phyloP scores from a whole-genome alignment of 2,329 filamentous ascomycete genomes.

The Calonectria pseudoturangicola region DNA sequence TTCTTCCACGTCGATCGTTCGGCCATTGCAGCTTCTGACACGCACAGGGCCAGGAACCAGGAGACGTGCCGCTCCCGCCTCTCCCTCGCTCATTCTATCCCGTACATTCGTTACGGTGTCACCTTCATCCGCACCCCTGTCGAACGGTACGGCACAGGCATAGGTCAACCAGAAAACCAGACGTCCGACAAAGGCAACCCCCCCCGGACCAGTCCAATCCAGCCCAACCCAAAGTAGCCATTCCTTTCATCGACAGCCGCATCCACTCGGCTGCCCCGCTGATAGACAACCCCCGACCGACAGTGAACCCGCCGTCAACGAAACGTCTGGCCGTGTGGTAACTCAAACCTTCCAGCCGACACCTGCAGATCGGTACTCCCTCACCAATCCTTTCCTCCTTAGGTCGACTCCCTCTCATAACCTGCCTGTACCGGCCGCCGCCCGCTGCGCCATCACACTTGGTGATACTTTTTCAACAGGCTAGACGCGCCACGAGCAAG shows the following conservation, averaged over 20 bases:
- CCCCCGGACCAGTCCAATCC: conserved; percentile 47
- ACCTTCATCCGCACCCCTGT: conserved; percentile 36
- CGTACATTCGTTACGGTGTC: conserved; percentile 29
- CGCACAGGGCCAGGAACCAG: conserved; percentile 28
- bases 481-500: conserved; percentile 38
- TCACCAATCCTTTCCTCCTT: conserved; percentile 41
- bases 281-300: conserved; percentile 45
- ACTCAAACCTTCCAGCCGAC: conserved; percentile 45
- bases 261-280: conserved; percentile 53
- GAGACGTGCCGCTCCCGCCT: conserved; percentile 26
- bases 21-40: conserved; percentile 20
- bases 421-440: conserved; percentile 39
- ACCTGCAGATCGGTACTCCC: conserved; percentile 48
- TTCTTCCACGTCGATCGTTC: conserved; percentile 9
- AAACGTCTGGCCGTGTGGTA: conserved; percentile 32
- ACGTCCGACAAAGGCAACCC: conserved; percentile 33
- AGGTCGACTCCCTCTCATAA: conserved; percentile 41
- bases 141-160: conserved; percentile 40
- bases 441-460: conserved; percentile 40
- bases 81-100: conserved; percentile 22
- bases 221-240: conserved; percentile 45
- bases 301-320: conserved; percentile 40
- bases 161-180: conserved; percentile 44
- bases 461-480: conserved; percentile 40
- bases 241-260: conserved; percentile 48